These are phyloP conservation scores for Geranomyces michiganensis DNA, from an alignment of 192 early-diverging fungal species.

Conservation along the genomic window DNA sequence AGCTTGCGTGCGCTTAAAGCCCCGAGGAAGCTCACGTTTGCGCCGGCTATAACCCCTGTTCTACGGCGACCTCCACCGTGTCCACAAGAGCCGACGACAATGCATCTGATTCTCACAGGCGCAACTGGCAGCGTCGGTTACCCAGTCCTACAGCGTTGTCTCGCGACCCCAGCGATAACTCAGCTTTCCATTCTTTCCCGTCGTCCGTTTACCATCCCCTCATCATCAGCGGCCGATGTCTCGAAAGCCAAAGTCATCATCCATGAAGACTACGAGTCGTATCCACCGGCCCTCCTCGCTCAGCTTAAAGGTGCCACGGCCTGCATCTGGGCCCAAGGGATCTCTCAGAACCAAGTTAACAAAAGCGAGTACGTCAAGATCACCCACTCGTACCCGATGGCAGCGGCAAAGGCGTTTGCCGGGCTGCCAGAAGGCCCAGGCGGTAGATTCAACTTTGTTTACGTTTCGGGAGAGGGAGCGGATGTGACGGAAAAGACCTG, in stretches of 20 bases:
- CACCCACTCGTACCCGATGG: background rate
- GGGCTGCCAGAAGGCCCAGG: too few relatives aligned
- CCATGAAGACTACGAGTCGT: background rate
- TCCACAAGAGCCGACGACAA: too few relatives aligned
- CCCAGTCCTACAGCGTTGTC: constrained; percentile 1
- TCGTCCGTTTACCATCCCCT: background rate
- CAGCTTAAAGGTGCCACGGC: background rate
- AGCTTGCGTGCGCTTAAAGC: too few relatives aligned
- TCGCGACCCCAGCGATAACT: background rate
- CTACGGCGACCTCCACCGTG: too few relatives aligned
- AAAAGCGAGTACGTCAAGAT: background rate
- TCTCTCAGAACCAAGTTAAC: background rate
- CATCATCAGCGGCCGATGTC: background rate
- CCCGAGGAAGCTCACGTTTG: too few relatives aligned
- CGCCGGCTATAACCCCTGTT: too few relatives aligned
- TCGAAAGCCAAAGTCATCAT: background rate
- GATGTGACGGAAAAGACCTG: background rate
- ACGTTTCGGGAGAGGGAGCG: constrained; percentile 3
- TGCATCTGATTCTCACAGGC: constrained; percentile 16
- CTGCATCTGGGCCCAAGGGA: background rate
- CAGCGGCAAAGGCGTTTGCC: background rate
- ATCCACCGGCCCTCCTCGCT: background rate
- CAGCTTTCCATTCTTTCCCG: constrained; percentile 4
- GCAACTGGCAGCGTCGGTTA: constrained; percentile 5
- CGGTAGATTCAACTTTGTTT: background rate